A percentile compares a stretch with the other conserved stretches of the same genome.
phyloP scores from a whole-genome alignment of 139 green algal species.

The Coelastrella sp. region DNA sequence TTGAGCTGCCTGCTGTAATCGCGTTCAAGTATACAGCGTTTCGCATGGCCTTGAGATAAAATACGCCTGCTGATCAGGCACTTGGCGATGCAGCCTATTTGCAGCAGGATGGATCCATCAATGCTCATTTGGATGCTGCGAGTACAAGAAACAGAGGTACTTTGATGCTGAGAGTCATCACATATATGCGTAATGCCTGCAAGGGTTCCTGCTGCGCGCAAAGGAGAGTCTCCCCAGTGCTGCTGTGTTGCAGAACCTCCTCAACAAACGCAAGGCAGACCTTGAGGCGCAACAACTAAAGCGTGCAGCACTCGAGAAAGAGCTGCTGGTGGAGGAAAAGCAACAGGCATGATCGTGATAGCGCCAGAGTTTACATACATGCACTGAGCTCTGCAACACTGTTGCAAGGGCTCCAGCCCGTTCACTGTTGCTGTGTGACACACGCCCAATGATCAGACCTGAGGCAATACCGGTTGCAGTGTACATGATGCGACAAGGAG shows the following conservation, averaged over 20 bases:
- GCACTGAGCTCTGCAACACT: too few species aligned
- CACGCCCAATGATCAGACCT: too few species aligned
- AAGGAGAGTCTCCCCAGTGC: background rate
- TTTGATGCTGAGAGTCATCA: too few species aligned
- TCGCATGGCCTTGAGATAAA: too few species aligned
- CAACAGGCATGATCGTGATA: background rate
- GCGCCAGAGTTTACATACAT: background rate
- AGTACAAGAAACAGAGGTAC: conserved; percentile 29
- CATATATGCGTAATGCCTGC: background rate
- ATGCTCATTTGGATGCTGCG: conserved; percentile 19
- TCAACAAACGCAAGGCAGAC: conserved; percentile 24
- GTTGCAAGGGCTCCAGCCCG: background rate
- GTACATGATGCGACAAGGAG: too few species aligned
- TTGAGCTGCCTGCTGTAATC: too few species aligned
- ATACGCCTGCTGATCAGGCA: too few species aligned
- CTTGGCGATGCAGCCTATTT: too few species aligned
- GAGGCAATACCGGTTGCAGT: too few species aligned
- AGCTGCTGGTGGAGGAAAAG: background rate
- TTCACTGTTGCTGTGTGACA: background rate
- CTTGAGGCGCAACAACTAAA: conserved; percentile 17
- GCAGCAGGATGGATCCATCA: background rate
- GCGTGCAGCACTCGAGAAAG: conserved; percentile 21
- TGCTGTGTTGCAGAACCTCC: background rate
- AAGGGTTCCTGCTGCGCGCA: background rate
- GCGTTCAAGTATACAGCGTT: too few species aligned